A percentile compares a stretch with the other conserved stretches of the same genome.
phyloP scores from a whole-genome alignment of 2,329 filamentous ascomycete genomes.

The Penicillium rolfsii region DNA sequence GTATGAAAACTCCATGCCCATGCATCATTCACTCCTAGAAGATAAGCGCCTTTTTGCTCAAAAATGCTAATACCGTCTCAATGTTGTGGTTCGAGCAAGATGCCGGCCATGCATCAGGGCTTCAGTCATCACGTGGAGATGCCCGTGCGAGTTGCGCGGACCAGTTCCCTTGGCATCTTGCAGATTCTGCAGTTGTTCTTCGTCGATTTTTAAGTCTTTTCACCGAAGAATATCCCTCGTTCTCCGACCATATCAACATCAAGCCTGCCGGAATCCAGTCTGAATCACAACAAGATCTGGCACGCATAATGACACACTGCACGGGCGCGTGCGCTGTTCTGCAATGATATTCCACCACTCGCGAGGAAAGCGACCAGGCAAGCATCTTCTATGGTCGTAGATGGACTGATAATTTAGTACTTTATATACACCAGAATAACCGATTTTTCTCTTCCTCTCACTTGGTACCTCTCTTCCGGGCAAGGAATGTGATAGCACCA shows the following conservation, averaged over 20 bases:
- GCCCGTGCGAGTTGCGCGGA: not conserved
- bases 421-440: not conserved
- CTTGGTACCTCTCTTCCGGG: not conserved
- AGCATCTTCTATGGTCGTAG: too few relatives aligned
- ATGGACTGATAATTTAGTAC: not conserved
- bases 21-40: not conserved
- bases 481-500: constrained; percentile 2
- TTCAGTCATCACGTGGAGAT: constrained; percentile 6
- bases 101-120: not conserved
- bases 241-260: constrained; percentile 2
- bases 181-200: not conserved
- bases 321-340: not conserved
- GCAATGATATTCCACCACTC: not conserved
- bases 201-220: not conserved
- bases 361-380: not conserved
- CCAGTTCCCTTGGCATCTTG: not conserved
- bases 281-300: not conserved
- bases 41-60: not conserved
- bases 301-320: constrained; percentile 45
- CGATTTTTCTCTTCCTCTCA: too few relatives aligned
- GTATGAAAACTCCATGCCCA: not conserved
- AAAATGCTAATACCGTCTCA: not conserved
- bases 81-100: not conserved
- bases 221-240: not conserved
- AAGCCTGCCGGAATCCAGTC: not conserved